Conservation (phyloP, 83 land plant species). For the Picea mariana region DNA sequence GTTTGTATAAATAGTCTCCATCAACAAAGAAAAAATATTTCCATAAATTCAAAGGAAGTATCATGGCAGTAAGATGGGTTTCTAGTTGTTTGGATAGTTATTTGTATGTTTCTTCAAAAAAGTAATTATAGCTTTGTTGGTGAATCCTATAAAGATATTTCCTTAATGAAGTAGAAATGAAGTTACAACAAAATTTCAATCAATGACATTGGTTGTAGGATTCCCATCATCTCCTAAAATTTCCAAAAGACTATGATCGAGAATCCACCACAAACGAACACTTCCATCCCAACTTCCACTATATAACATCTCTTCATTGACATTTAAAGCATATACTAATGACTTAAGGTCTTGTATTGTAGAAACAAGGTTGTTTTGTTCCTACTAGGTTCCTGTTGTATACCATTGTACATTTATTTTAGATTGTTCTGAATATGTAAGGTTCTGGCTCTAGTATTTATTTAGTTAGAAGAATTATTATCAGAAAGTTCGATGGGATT, state of each 20-base stretch:
- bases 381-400: conserved; percentile 28
- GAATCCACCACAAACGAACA: conserved; percentile 83
- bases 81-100: too few relatives aligned
- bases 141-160: too few relatives aligned
- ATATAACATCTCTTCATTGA: conserved; percentile 65
- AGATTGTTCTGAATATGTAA: conserved; percentile 17
- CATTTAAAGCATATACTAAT: conserved; percentile 64
- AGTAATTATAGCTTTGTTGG: too few relatives aligned
- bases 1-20: too few relatives aligned
- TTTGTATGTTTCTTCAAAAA: too few relatives aligned
- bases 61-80: too few relatives aligned
- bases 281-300: conserved; percentile 98
- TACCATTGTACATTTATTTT: conserved; percentile 17
- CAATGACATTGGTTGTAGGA: too few relatives aligned
- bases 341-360: conserved; percentile 83
- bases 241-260: conserved; percentile 70
- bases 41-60: too few relatives aligned
- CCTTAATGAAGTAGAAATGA: too few relatives aligned
- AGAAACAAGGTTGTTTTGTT: conserved; percentile 39
- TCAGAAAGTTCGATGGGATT: neutral
- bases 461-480: neutral
- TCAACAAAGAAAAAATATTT: too few relatives aligned
- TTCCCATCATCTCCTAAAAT: conserved; percentile 51
- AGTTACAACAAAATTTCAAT: too few relatives aligned
- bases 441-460: neutral